phyloP scores from a whole-genome alignment of 768 basidiomycete genomes.

The Auricularia heimuer region DNA sequence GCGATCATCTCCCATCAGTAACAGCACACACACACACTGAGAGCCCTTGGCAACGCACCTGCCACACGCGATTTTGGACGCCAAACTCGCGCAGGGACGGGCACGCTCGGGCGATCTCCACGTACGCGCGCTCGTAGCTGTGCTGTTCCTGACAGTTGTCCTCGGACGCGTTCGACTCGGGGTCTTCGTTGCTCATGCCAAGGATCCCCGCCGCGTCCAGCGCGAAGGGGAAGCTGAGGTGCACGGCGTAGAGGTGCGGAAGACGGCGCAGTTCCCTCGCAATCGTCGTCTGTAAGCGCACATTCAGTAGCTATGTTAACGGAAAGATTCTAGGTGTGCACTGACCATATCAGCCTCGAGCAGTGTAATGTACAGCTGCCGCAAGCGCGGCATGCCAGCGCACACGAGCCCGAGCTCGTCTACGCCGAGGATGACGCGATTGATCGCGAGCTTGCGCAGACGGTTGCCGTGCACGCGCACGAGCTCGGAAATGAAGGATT shows the following conservation, averaged over 20 bases:
- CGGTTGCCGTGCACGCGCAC: slow-evolving; percentile 40
- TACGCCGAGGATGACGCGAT: slow-evolving; percentile 49
- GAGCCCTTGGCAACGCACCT: background rate
- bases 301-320: too few species aligned
- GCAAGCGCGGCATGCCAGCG: slow-evolving; percentile 37
- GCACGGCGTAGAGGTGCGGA: background rate
- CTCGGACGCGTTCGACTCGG: background rate
- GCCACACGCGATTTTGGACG: background rate
- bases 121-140: background rate
- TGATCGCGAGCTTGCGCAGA: slow-evolving; percentile 50
- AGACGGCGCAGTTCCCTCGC: background rate
- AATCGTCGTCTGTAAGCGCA: background rate
- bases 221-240: background rate
- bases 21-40: background rate
- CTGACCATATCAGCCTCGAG: slow-evolving; percentile 37
- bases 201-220: background rate
- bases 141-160: background rate
- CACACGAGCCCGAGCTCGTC: slow-evolving; percentile 46
- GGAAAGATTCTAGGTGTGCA: background rate
- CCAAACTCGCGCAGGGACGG: background rate
- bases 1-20: background rate
- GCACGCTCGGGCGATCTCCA: background rate
- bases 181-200: background rate
- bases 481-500: slow-evolving; percentile 43
- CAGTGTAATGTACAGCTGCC: slow-evolving; percentile 55